Percentiles rank a stretch among this genome's conserved stretches.
These are phyloP conservation scores for Monosporozyma solicola DNA, from an alignment of 805 yeast genomes.

Conservation along the genomic window DNA sequence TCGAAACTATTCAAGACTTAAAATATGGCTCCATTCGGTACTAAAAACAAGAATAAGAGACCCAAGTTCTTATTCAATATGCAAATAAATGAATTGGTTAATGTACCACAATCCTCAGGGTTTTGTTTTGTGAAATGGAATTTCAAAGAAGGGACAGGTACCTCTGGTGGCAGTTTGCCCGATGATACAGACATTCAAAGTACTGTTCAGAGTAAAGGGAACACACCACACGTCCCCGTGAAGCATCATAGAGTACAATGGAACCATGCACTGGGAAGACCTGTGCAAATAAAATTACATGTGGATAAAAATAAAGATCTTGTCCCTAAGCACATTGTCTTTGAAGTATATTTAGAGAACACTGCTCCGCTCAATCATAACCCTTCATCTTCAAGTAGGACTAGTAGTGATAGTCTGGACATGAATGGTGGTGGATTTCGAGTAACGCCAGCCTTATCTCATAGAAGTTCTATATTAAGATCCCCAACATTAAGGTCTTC, in stretches of 20 bases:
- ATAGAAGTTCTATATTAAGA: background rate
- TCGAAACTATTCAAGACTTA: background rate
- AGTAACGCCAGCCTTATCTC: background rate
- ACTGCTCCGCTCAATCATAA: background rate
- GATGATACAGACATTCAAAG: conserved; percentile 1
- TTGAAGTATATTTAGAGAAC: conserved; percentile 39
- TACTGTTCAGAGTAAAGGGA: conserved; percentile 24
- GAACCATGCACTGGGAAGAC: conserved; percentile 32
- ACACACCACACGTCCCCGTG: conserved; percentile 38
- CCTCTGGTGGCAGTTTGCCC: conserved; percentile 7
- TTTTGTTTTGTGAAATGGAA: conserved; percentile 56
- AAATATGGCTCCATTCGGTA: conserved; percentile 7
- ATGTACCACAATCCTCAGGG: conserved; percentile 75
- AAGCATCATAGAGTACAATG: conserved; percentile 46
- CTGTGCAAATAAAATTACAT: conserved; percentile 34
- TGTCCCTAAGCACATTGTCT: conserved; percentile 29
- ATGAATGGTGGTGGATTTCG: background rate
- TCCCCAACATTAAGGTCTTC: conserved; percentile 3
- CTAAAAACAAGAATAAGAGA: conserved; percentile 29
- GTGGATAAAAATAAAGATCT: conserved; percentile 32
- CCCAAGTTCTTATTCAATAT: conserved; percentile 58
- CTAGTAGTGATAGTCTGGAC: background rate
- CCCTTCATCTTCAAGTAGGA: background rate
- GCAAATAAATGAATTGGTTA: conserved; percentile 60
- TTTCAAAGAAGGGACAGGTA: conserved; percentile 40